Base-by-base conservation (phyloP, 2,329 filamentous ascomycete species). In the Talaromyces sp. region DNA sequence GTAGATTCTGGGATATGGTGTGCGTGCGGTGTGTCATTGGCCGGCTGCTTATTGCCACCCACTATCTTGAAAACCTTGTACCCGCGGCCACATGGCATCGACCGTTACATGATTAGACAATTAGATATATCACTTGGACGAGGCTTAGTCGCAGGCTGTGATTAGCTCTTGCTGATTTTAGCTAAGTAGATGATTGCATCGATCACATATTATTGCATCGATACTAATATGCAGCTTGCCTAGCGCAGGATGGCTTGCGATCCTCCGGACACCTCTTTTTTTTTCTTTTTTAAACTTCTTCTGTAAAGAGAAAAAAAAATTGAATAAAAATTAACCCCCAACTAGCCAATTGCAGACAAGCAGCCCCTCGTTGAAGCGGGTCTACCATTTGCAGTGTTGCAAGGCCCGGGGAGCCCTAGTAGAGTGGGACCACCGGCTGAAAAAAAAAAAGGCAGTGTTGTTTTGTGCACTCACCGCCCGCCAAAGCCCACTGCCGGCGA, bases 381-480 rank as follows among this genome's bases (percentile, higher is more conserved):
- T 47, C 44, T 47, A 27, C 44, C 23, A 27, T 12, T 47, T 18
- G 44, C 6, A 8, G 44, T 47, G 42, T 47, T 47, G 44, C 18
- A 10, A 23, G 44, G 44, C 44, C 44, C 23, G 44, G 44, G 9
- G 42, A 47, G 44, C 44, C 44, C 18, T 47, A 47, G 44, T 18
- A 47, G 9, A 47, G 23, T 9, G 44, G 44, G 44, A 27, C 44
- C 18, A 14, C 44, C 23, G 5, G 18, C 10, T 10, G 10, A 10
- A 47, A 47, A 18, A 47, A 47, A 47, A 47, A 47, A 47, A 47
- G 10, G 8, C 3, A 42, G n/a, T 47, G 31, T 27, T 18, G 27
- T 47, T 51, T 28, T 23, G 56, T 47, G 56, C 56, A 44, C 56
- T 58, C 56, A 58, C 56, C 40, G 27, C 47, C 23, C 27, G 27